Conservation (phyloP, 805 yeast species). For the Diddensiella caesifluorescens region DNA sequence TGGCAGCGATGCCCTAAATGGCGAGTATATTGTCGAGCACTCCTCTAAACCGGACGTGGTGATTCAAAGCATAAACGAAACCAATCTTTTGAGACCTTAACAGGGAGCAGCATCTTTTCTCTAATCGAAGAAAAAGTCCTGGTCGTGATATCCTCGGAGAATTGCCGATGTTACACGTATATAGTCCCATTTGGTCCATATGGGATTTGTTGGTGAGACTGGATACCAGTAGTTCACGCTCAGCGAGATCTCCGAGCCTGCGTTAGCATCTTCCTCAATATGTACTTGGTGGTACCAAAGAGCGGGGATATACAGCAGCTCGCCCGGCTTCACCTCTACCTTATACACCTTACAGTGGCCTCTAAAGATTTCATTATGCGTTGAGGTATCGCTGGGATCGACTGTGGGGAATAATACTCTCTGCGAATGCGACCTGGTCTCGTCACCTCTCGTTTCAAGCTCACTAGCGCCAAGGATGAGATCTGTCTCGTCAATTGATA, state of each 20-base stretch:
- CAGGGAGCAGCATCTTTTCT: not conserved
- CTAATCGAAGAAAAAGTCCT: conserved; percentile 17
- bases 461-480: conserved; percentile 4
- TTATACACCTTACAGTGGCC: conserved; percentile 20
- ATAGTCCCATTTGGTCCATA: conserved; percentile 32
- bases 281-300: conserved; percentile 39
- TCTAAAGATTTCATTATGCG: conserved; percentile 11
- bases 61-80: conserved; percentile 17
- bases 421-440: not conserved
- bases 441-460: not conserved
- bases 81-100: not conserved
- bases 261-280: conserved; percentile 15
- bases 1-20: conserved; percentile 59
- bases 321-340: conserved; percentile 35
- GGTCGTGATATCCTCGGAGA: conserved; percentile 24
- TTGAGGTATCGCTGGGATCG: conserved; percentile 26
- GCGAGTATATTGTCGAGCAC: conserved; percentile 34
- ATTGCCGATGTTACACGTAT: conserved; percentile 22
- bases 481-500: conserved; percentile 17
- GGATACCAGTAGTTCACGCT: conserved; percentile 35
- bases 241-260: conserved; percentile 17
- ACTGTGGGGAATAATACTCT: conserved; percentile 32
- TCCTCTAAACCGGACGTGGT: conserved; percentile 27
- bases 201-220: conserved; percentile 22
- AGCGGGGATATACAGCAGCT: conserved; percentile 36